Evolutionary conservation across 2,329 filamentous ascomycete genomes (phyloP).

Genomic region (Didymella lethalis): DNA sequence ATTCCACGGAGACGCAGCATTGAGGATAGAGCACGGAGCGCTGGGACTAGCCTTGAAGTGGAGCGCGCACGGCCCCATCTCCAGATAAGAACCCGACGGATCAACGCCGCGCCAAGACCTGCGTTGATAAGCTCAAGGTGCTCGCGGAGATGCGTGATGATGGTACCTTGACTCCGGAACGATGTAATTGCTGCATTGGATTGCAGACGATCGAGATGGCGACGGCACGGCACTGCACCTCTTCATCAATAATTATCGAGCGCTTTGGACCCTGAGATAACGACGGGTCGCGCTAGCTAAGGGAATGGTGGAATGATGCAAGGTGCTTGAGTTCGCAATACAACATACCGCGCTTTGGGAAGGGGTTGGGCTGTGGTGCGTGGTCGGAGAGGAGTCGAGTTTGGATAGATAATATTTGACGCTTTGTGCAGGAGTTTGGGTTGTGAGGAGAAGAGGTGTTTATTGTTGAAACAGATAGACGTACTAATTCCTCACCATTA

Average conservation of each 20-base stretch:
- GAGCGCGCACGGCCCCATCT: constrained; percentile 21
- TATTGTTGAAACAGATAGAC: no score
- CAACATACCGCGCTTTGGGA: no score
- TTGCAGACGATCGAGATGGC: neutral
- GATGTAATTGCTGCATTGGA: neutral
- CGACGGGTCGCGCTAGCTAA: neutral
- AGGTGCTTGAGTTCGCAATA: no score
- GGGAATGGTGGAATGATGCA: neutral
- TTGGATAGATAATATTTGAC: no score
- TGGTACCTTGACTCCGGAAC: neutral
- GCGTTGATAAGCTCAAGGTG: constrained; percentile 20
- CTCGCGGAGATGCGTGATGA: constrained; percentile 10
- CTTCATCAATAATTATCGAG: neutral
- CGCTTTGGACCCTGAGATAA: neutral
- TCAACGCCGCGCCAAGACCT: constrained; percentile 30
- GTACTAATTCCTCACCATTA: neutral
- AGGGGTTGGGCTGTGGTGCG: no score
- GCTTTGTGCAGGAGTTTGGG: no score
- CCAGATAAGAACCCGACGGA: constrained; percentile 32
- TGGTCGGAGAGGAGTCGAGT: no score
- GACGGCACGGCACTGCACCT: neutral
- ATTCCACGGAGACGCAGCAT: constrained; percentile 16
- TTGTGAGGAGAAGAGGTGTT: no score
- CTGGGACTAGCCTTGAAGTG: neutral
- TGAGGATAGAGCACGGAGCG: neutral